These are phyloP conservation scores for Acacia crassicarpa DNA, from an alignment of 306 rosid genomes.

Conservation along the genomic window DNA sequence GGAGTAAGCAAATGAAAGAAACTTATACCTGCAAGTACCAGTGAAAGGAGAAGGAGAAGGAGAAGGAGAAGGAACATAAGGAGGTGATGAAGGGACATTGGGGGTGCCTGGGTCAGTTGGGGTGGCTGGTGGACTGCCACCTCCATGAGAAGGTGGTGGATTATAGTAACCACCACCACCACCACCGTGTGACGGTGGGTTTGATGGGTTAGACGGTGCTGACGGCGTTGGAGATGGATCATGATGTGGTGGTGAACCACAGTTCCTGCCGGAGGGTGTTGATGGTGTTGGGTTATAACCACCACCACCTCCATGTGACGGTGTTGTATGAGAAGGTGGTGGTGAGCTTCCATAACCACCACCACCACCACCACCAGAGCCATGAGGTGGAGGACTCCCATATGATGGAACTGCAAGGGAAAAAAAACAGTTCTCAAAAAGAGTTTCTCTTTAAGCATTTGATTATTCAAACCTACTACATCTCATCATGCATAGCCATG, in stretches of 20 bases:
- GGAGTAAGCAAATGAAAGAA: neutral
- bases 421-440: neutral
- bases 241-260: conserved; percentile 55
- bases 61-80: conserved; percentile 64
- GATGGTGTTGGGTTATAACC: conserved; percentile 55
- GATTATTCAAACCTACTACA: neutral
- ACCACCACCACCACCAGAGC: conserved; percentile 42
- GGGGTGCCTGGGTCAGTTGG: conserved; percentile 60
- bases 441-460: neutral
- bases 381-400: conserved; percentile 50
- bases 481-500: neutral
- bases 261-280: conserved; percentile 52
- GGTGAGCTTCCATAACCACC: conserved; percentile 46
- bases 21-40: conserved; percentile 87
- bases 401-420: conserved; percentile 27
- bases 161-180: conserved; percentile 55
- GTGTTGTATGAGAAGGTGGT: conserved; percentile 59
- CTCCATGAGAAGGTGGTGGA: conserved; percentile 45
- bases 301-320: conserved; percentile 50
- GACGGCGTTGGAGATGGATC: conserved; percentile 31
- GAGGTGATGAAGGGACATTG: conserved; percentile 57
- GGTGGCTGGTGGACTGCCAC: conserved; percentile 53
- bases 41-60: conserved; percentile 84
- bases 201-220: conserved; percentile 28
- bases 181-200: conserved; percentile 46